phyloP scores from a whole-genome alignment of 2,329 filamentous ascomycete genomes.

The Monilinia vaccinii-corymbosi region DNA sequence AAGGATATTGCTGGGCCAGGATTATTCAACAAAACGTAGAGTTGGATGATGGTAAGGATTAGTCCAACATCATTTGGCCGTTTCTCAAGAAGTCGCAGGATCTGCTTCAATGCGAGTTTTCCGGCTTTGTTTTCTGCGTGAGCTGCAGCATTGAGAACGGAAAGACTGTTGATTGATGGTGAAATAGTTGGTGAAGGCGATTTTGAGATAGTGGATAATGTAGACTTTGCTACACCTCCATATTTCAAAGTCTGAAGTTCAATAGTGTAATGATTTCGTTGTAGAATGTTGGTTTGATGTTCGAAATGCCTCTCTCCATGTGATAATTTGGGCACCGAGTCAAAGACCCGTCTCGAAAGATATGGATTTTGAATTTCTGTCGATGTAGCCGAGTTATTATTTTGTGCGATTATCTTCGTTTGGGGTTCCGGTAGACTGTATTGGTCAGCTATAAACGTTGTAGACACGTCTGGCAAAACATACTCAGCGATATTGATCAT shows the following conservation, averaged over 20 bases:
- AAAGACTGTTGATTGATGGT: conserved; percentile 44
- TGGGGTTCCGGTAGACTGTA: conserved; percentile 57
- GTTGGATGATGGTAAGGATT: conserved; percentile 68
- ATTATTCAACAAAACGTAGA: conserved; percentile 67
- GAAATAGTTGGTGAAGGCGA: conserved; percentile 40
- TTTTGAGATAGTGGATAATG: conserved; percentile 36
- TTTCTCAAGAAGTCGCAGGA: conserved; percentile 61
- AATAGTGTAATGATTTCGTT: conserved; percentile 54
- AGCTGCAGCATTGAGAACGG: conserved; percentile 66
- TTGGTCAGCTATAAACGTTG: conserved; percentile 25
- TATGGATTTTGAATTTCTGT: conserved; percentile 52
- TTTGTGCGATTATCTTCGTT: conserved; percentile 55
- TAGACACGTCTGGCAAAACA: conserved; percentile 28
- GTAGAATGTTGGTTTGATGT: conserved; percentile 56
- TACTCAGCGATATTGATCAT: conserved; percentile 55
- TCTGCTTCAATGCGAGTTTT: conserved; percentile 58
- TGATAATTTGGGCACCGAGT: conserved; percentile 42
- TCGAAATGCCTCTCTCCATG: conserved; percentile 58
- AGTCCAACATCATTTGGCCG: conserved; percentile 74
- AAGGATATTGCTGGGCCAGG: conserved; percentile 64
- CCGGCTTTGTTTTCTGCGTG: conserved; percentile 54
- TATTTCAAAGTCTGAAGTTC: conserved; percentile 61
- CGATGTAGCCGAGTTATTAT: conserved; percentile 46
- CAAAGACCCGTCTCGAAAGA: conserved; percentile 52
- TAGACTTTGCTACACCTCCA: conserved; percentile 45